Evolutionary conservation across 129 eudicot species (phyloP), one percentile per base, ranked within the genome.

Genomic region (Dittrichia graveolens): DNA sequence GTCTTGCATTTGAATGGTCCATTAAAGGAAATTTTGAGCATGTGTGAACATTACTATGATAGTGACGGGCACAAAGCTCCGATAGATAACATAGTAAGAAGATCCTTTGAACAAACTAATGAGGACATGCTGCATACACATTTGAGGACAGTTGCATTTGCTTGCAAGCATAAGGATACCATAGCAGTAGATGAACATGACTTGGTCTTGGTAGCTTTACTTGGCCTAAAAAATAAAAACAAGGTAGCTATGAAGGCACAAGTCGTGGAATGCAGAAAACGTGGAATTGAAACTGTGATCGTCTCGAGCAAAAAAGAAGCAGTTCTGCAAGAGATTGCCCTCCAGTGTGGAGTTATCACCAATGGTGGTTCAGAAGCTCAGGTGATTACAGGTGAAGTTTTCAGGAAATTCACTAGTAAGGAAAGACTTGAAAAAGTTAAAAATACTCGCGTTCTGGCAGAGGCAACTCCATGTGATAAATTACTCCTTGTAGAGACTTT

Each of bases 1-100:
- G 53, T 53, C 39, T 55, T 24, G 65, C 73, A 68, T 68, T 50
- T 50, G 5, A 68, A 73, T 73, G 77, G 57, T 18, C 77, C 77
- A 10, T 18, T 80, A 41, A 39, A 34, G 0, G 41, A 56, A 5
- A 63, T 78, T 19, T 19, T 78, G 40, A 8, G 10, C 12, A 54
- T 43, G 73, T 82, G 86, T 71, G 53, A 77, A 6, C 49, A 49
- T 65, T 82, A 78, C 77, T 82, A 74, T 69, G 53, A 74, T 70
- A 31, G 5, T 19, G 14, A 55, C 31, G 86, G 86, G 65, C 38
- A 68, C 4, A 69, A 42, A 56, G 43, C 19, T 48, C 19, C 18
- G 7, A 60, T 82, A 8, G 75, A 78, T 61, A 67, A 37, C 34
- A 6, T 11, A 39, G 40, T 53, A 13, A 82, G 7, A 69, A 31